Evolutionary conservation across 2,329 filamentous ascomycete genomes (phyloP), one percentile per base, ranked within the genome.

Genomic region (Ceratocystis diversiconidia): DNA sequence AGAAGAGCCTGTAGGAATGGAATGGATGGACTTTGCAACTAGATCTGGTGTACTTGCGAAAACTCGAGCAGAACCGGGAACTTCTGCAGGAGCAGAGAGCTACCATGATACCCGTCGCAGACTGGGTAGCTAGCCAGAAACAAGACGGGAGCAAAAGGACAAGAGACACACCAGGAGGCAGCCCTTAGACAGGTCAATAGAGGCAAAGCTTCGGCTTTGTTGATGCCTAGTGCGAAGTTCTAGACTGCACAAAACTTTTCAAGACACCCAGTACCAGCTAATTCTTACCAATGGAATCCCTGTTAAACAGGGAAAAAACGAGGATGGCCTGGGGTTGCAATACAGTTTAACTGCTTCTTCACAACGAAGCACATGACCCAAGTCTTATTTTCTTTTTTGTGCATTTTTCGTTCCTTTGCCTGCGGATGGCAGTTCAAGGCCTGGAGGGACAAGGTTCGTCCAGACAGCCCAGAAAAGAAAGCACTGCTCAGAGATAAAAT

Each of bases 1-100:
- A 19, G 19, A 41, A 12, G n/a, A 19, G 19, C 17, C 60, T 25
- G 43, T 7, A 61, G 60, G 60, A 30, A 59, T 36, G 52, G 28
- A 59, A 61, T 44, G 52, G 52, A 32, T 59, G 52, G 52, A 30
- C 52, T 59, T 59, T 59, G 52, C 52, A 59, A n/a, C 46, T 50
- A 15, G 4, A 17, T 59, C 32, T 32, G 57, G 28, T 61, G n/a
- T 32, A 32, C 36, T 4, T 41, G 36, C 36, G 36, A 10, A 41
- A 41, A 41, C 36, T 4, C 36, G 10, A 12, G 8, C 8, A 36
- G 32, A 12, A 4, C 36, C 10, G 10, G 3, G 10, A 41, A 41
- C 36, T 41, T 41, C 8, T 12, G 36, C 10, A 12, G 36, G 36
- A 12, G 8, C 36, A 41, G 36, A 41, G 36, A 8, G 10, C 36